These are phyloP conservation scores for Alternaria infectoria DNA, from an alignment of 2,329 filamentous ascomycete species.

Conservation along the genomic window DNA sequence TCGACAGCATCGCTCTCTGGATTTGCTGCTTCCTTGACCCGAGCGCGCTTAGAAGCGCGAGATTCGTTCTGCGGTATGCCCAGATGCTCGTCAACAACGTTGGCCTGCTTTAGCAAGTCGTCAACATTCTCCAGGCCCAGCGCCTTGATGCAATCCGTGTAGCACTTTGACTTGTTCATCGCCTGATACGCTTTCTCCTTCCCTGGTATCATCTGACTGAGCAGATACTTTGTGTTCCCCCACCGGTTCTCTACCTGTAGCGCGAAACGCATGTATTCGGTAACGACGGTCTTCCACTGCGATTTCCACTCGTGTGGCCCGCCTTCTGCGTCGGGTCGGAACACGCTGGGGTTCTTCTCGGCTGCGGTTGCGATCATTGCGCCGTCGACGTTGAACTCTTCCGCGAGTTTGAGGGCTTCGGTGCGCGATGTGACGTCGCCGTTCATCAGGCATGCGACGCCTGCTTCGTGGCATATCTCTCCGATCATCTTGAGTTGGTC, in stretches of 20 bases:
- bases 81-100: conserved; percentile 68
- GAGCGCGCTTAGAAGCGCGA: conserved; percentile 54
- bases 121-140: conserved; percentile 70
- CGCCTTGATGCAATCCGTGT: conserved; percentile 69
- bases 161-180: conserved; percentile 72
- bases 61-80: conserved; percentile 63
- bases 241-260: conserved; percentile 84
- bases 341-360: conserved; percentile 89
- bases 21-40: conserved; percentile 37
- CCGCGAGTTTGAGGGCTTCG: conserved; percentile 72
- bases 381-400: conserved; percentile 85
- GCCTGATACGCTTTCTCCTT: conserved; percentile 69
- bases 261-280: conserved; percentile 73
- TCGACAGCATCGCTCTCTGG: conserved; percentile 15
- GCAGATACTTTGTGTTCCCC: conserved; percentile 90
- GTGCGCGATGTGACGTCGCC: conserved; percentile 83
- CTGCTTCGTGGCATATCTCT: conserved; percentile 78
- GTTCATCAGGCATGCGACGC: conserved; percentile 94
- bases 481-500: conserved; percentile 85
- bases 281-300: conserved; percentile 78
- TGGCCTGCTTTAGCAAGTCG: conserved; percentile 68
- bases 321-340: conserved; percentile 72
- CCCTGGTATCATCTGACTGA: conserved; percentile 84
- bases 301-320: conserved; percentile 61
- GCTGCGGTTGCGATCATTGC: conserved; percentile 97